Base-by-base conservation (phyloP, 257 asterid species). In the Fraxinus anomala region DNA sequence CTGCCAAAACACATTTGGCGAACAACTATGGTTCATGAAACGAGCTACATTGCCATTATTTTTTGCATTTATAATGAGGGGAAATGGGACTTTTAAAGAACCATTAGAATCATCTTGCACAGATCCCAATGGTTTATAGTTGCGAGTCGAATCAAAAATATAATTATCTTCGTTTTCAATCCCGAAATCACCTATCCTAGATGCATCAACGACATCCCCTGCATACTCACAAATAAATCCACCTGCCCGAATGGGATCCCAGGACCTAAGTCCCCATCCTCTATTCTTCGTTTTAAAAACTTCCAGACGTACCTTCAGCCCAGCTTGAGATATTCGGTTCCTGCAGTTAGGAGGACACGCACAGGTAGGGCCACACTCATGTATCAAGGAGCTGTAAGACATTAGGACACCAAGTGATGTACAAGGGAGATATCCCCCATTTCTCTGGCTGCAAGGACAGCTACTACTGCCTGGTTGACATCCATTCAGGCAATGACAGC, bases 181-280 rank as follows among this genome's bases (percentile, higher is more conserved):
- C 23, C 77, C 89, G 61, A 79, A 73, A 72, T 83, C 89, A 77
- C 79, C 82, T 14, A 73, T 70, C 80, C 80, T 76, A 61, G 85
- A 78, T 56, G 82, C 83, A 39, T 83, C 88, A 67, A 85, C 67
- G 19, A 82, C 86, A 72, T 88, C 91, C 26, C 91, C 91, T 0
- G 87, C 91, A 83, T 83, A 88, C 80, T 88, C 91, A 68, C 88
- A 88, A 37, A 88, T 73, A 84, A 85, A 88, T 4, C 84, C 82
- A 36, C 91, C 91, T 5, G 82, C 85, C n/a, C 88, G 91, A 30
- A 88, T 88, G 47, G 91, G 89, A 78, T 88, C 89, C 91, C 91
- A 88, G 1, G 91, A 88, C 82, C 91, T 88, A 68, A 88, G 88
- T 49, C 91, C 91, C 91, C 91, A 88, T 14, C 89, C 91, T 82